phyloP scores from a whole-genome alignment of 768 basidiomycete species.

The Collybia mongolica region DNA sequence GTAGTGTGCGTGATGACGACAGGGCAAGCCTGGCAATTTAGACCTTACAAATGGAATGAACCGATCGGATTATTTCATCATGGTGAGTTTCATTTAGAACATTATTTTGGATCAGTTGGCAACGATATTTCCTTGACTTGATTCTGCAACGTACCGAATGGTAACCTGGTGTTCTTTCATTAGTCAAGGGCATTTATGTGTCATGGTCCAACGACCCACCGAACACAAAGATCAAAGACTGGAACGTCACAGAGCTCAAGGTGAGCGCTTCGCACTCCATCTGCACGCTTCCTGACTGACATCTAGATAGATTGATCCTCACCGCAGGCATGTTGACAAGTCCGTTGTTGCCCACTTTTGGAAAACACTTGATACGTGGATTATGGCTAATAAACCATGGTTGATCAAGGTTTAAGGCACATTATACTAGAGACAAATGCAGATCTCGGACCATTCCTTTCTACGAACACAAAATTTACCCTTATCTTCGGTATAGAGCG shows the following conservation, averaged over 20 bases:
- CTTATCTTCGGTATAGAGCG: no score
- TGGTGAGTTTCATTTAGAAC: conserved; percentile 47
- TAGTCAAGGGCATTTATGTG: conserved; percentile 95
- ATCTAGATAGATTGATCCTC: conserved; percentile 74
- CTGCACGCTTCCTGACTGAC: not conserved
- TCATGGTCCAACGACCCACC: conserved; percentile 93
- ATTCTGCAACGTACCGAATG: no score
- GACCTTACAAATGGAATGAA: conserved; percentile 95
- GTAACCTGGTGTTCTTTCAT: no score
- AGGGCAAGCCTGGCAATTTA: conserved; percentile 98
- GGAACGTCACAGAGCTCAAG: conserved; percentile 96
- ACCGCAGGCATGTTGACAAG: conserved; percentile 90
- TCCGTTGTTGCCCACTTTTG: conserved; percentile 95
- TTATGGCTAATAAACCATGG: conserved; percentile 75
- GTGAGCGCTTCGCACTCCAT: conserved; percentile 34
- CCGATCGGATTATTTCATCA: conserved; percentile 92
- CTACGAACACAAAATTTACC: not conserved
- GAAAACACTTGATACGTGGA: conserved; percentile 89
- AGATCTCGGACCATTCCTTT: not conserved
- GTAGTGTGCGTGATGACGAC: conserved; percentile 99
- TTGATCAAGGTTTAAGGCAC: conserved; percentile 41
- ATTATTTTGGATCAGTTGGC: not conserved
- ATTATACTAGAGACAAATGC: not conserved
- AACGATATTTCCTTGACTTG: not conserved
- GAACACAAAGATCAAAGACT: conserved; percentile 87